Evolutionary conservation across 2,329 filamentous ascomycete species (phyloP), one percentile per base, ranked within the genome.

Genomic region (Rhytidhysteron rufulum): DNA sequence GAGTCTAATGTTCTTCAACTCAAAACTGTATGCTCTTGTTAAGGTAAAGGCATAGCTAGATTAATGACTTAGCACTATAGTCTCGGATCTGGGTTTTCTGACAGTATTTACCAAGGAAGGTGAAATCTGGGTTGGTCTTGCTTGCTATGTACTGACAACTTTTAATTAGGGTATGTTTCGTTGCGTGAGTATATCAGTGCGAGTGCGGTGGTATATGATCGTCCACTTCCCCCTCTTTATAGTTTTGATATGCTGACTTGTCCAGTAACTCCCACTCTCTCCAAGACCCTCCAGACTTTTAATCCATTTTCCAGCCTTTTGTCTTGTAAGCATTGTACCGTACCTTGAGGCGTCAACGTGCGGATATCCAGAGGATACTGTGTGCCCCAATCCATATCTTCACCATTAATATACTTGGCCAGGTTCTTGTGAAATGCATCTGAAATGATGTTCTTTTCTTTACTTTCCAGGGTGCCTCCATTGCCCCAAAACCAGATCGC

Each of bases 401-500:
- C 62, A 2, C 69, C 69, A 3, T 54, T 56, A 5, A 74, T 46
- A 45, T 73, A 74, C 5, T 42, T 50, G 0, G 61, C 60, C 20
- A 72, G 62, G 1, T 58, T 55, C 17, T 58, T 51, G 35, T 70
- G 65, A 41, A 71, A 68, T 2, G 58, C 57, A 22, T 47, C 40
- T 10, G 48, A 54, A 0, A 73, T 56, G 15, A 72, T 42, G 5
- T 36, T 35, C 51, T 75, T 74, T 55, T 80, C 77, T 7, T 54
- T 47, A 0, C 54, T 53, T 5, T 56, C 65, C 37, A 79, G 41
- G 1, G 50, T 42, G 4, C 58, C 60, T 2, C 70, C 72, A 46
- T 73, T 68, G 0, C 77, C 77, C 69, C 70, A 79, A 41, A 78
- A 75, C 77, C 77, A 80, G 21, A 79, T 69, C 5, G 66, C 59